Base-by-base conservation (phyloP, 768 basidiomycete species). In the Clavulina sp. region DNA sequence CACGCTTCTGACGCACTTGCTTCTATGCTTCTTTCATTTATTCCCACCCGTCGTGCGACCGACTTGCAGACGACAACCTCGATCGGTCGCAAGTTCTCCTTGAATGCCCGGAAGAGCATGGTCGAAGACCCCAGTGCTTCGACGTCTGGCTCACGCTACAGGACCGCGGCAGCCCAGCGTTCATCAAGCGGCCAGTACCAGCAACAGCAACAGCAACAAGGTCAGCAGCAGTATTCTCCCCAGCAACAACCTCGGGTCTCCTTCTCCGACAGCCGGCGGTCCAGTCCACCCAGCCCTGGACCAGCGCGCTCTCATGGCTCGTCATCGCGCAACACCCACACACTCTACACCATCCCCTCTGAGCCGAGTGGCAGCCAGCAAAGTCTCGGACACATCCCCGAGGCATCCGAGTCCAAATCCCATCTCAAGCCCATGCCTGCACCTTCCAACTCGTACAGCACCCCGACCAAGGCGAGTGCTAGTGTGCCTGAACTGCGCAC, bases 401-500 rank as follows among this genome's bases (percentile, higher is more conserved):
- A n/a, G n/a, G n/a, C n/a, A n/a, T n/a, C n/a, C n/a, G n/a, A n/a
- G n/a, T n/a, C 19, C 34, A 19, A 38, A 19, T 4, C 63, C 63
- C 43, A 66, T 19, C 34, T 38, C 34, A 38, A 38, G 19, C 19
- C 34, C 34, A 38, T 9, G 19, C 19, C 34, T 38, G 19, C 19
- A 9, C 34, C 34, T 9, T 38, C 34, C 9, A 38, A 38, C 9
- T 19, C 34, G 19, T 38, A 73, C n/a, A 72, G 75, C 36, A 65
- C 67, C 40, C 67, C 72, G 56, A 63, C 72, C 23, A 79, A 76
- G 59, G 72, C 74, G 41, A 73, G 16, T 68, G 73, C 62, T 71
- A 70, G 50, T 65, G 77, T n/a, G n/a, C n/a, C n/a, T n/a, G 18
- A 73, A 38, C 9, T 74, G 41, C 71, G 68, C 50, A 78, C 80